Percentiles rank a stretch among this genome's conserved stretches.
Conservation (phyloP, 805 yeast genomes). For the Yarrowia porcina region DNA sequence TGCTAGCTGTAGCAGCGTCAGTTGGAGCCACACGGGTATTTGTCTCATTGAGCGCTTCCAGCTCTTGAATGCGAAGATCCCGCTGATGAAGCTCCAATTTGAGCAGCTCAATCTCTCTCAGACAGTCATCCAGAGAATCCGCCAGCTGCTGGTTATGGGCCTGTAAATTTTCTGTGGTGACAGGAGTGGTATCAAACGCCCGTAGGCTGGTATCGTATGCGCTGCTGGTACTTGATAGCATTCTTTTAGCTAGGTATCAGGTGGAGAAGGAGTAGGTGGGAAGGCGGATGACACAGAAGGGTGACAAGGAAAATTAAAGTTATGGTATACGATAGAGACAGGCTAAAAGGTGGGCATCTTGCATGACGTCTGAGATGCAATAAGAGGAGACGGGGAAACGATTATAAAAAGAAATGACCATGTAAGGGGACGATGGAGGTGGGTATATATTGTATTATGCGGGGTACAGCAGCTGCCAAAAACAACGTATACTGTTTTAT, state of each 20-base stretch:
- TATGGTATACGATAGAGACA: no score
- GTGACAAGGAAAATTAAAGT: no score
- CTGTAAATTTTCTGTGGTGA: not conserved
- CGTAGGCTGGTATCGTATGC: slow-evolving; percentile 12
- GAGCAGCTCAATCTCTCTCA: slow-evolving; percentile 15
- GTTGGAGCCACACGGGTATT: not conserved
- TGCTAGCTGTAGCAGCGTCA: not conserved
- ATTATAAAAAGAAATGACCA: no score
- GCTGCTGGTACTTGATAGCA: slow-evolving; percentile 1
- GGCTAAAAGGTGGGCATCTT: no score
- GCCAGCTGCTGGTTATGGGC: slow-evolving; percentile 5
- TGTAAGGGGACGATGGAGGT: no score
- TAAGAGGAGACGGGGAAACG: no score
- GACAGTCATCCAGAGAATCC: not conserved
- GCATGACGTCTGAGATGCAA: no score
- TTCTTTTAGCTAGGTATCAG: slow-evolving; percentile 1
- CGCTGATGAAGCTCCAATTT: slow-evolving; percentile 2
- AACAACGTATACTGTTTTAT: no score
- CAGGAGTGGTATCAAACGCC: not conserved
- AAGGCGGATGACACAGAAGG: not conserved
- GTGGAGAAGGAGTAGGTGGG: not conserved
- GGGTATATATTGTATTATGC: no score
- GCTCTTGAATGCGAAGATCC: not conserved
- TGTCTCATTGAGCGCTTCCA: not conserved
- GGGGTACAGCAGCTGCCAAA: no score